Base-by-base conservation (phyloP, 768 basidiomycete species). In the Cantharellus cinnabarinus region DNA sequence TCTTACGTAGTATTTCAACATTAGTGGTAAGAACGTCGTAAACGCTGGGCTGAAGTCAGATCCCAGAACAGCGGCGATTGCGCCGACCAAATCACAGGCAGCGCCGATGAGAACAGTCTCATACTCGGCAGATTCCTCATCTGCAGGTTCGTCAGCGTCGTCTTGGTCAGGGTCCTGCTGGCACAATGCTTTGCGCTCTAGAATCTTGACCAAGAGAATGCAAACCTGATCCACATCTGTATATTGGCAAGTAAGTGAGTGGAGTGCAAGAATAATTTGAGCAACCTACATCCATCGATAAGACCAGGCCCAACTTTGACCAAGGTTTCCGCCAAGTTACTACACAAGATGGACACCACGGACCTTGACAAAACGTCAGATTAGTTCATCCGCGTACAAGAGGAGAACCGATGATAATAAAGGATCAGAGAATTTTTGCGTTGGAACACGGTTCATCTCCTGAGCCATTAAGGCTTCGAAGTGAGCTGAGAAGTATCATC, bases 111-210 rank as follows among this genome's bases (percentile, higher is more conserved):
- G 77, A 58, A 95, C 87, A 2, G 93, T 88, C 68, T 99, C 95
- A 68, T 90, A 94, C 72, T 99, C 95, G 1, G 93, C 91, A 66
- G 85, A 83, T 63, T 89, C 88, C 68, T 89, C 87, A 4, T 68
- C 69, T 5, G 69, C 70, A 35, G 83, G 84, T 65, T 88, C 87
- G 35, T 86, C 86, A 3, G 77, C 77, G 63, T 89, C 88, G 64
- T 90, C 90, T 63, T 87, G 85, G 67, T 94, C 91, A 53, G 91
- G 89, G 66, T 94, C 90, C 69, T 91, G 85, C 70, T 99, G 95
- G 73, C 94, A 98, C 64, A 89, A 78, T 0, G 91, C 88, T 72
- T 94, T 95, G 70, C 90, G 85, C 68, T 91, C 88, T 50, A 99
- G 76, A 63, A 99, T 81, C 66, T 89, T 81, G 59, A 82, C 73